phyloP scores from a whole-genome alignment of 306 rosid species.

The Ormosia semicastrata region DNA sequence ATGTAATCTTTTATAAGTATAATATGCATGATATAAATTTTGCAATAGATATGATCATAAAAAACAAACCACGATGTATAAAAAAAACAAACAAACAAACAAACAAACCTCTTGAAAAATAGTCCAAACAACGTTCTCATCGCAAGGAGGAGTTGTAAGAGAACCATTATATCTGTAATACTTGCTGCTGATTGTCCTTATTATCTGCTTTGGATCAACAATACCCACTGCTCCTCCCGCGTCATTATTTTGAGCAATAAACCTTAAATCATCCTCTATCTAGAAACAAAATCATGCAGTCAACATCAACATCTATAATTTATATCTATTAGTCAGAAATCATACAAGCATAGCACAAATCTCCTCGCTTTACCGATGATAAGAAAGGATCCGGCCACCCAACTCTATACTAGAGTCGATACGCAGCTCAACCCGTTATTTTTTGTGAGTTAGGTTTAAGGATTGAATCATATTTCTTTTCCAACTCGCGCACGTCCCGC shows the following conservation, averaged over 20 bases:
- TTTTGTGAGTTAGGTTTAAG: no score
- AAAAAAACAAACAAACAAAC: no score
- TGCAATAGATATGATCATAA: no score
- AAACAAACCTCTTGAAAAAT: constrained; percentile 7
- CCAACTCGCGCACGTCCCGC: no score
- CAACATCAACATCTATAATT: not conserved
- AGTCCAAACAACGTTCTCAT: constrained; percentile 52
- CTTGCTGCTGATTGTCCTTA: constrained; percentile 2
- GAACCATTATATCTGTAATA: constrained; percentile 61
- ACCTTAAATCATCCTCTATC: constrained; percentile 25
- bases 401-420: no score
- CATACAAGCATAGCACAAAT: not conserved
- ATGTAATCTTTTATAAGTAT: no score
- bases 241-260: not conserved
- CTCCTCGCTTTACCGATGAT: constrained; percentile 20
- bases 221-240: constrained; percentile 5
- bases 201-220: constrained; percentile 27
- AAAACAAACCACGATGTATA: no score
- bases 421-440: no score
- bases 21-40: no score
- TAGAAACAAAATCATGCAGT: not conserved
- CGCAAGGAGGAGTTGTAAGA: constrained; percentile 59
- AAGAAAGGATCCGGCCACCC: constrained; percentile 42
- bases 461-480: no score
- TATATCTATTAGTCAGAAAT: not conserved